Conservation (phyloP, 2,329 filamentous ascomycete species). For the Septoria petroselini region DNA sequence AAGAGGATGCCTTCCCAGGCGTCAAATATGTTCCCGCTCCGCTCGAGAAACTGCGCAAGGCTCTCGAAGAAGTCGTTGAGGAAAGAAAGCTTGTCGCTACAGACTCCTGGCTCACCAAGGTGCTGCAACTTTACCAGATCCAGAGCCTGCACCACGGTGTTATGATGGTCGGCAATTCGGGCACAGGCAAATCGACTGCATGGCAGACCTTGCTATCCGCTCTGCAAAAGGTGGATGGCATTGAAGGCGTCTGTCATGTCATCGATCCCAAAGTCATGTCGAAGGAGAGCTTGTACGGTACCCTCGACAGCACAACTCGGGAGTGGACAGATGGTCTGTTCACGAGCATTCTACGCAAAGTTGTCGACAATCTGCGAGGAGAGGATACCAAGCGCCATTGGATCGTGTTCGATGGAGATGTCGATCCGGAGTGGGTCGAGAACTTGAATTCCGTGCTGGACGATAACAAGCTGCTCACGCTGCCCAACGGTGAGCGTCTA, state of each 20-base stretch:
- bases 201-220: conserved; percentile 93
- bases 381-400: conserved; percentile 96
- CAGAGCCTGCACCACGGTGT: conserved; percentile 98
- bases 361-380: conserved; percentile 96
- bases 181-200: conserved; percentile 92
- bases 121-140: conserved; percentile 95
- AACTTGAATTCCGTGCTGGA: conserved; percentile 99
- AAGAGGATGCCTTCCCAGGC: conserved; percentile 83
- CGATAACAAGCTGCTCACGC: conserved; percentile 94
- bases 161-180: conserved; percentile 99
- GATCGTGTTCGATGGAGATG: conserved; percentile 99
- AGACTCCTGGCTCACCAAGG: conserved; percentile 95
- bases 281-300: conserved; percentile 95
- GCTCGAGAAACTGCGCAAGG: conserved; percentile 71
- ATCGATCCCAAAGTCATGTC: conserved; percentile 99
- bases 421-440: conserved; percentile 99
- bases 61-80: conserved; percentile 76
- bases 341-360: conserved; percentile 95
- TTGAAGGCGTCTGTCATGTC: conserved; percentile 93
- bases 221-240: conserved; percentile 80
- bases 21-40: conserved; percentile 90
- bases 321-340: conserved; percentile 99
- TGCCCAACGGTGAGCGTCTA: conserved; percentile 96
- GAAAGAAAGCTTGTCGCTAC: conserved; percentile 86
- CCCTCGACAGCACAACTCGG: conserved; percentile 89